Base-by-base conservation (phyloP, 345 rosid genomes). In the Cochlearia excelsa region DNA sequence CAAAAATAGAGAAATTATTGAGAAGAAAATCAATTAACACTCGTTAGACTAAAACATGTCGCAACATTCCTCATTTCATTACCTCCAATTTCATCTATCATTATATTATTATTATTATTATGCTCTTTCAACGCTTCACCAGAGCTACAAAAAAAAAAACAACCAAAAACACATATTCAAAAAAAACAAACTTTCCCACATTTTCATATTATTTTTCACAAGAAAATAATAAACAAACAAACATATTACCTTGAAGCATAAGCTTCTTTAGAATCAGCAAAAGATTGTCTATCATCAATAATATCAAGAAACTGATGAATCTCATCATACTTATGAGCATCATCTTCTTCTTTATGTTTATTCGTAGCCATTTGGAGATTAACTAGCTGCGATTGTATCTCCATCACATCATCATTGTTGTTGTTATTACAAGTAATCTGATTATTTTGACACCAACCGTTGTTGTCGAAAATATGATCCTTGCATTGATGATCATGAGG, bases 1-100 rank as follows among this genome's bases (percentile, higher is more conserved):
- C 23, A 16, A 16, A 16, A 16, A 16, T 16, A 16, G 23, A 16
- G 23, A 16, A 16, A 16, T 16, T 16, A 16, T 16, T 16, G 23
- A 16, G 23, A 16, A 16, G 23, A 16, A 16, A 16, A 33, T 84
- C 79, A 78, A 46, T 78, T 84, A 69, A 88, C 79, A 78, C 95
- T 84, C 16, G 87, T 88, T 29, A 92, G 90, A 64, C 80, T 86
- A 68, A 92, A 83, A 73, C 94, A 78, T 8, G 88, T 88, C 27
- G 96, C 92, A 3, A 95, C 98, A 67, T 68, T 88, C 81, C 84
- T 91, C 80, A 84, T 46, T 66, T 88, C 96, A 4, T 83, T 84
- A 46, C 82, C 87, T 26, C 79, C 88, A 11, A 70, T 82, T 50
- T 72, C 79, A 68, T 79, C 26, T 30, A 76, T 72, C 0, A 16